phyloP scores from a whole-genome alignment of 2,329 filamentous ascomycete genomes.

The Pleomassaria siparia region DNA sequence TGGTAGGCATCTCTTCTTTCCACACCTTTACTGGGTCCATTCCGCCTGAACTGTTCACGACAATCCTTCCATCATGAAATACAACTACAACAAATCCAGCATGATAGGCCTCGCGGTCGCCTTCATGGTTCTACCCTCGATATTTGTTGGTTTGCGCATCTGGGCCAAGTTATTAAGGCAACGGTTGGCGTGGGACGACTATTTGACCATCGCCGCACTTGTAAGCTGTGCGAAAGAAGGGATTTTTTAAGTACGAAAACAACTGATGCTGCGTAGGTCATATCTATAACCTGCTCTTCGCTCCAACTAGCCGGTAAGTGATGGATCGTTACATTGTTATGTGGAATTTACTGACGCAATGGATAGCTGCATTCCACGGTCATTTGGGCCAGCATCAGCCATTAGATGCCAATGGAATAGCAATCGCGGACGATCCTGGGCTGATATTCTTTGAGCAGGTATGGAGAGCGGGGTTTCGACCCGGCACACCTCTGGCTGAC shows the following conservation, averaged over 20 bases:
- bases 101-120: conserved; percentile 21
- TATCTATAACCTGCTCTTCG: conserved; percentile 11
- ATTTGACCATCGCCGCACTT: conserved; percentile 22
- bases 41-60: not conserved
- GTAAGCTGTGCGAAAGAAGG: conserved; percentile 11
- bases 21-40: no score
- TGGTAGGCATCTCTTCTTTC: no score
- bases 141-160: conserved; percentile 21
- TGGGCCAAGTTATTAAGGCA: conserved; percentile 24
- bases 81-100: conserved; percentile 23
- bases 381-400: conserved; percentile 25
- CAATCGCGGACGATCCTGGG: conserved; percentile 26
- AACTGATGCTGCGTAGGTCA: conserved; percentile 10
- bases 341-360: not conserved
- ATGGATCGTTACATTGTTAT: no score
- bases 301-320: no score
- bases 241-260: not conserved
- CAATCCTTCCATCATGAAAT: conserved; percentile 14
- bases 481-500: not conserved
- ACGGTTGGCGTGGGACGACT: conserved; percentile 24
- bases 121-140: conserved; percentile 20
- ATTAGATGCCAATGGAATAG: conserved; percentile 16
- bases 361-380: conserved; percentile 21
- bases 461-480: conserved; percentile 6
- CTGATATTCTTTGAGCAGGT: conserved; percentile 27